Percentiles rank a stretch among this genome's conserved stretches.
Evolutionary conservation across 192 early-diverging fungal genomes (phyloP).

Genomic region (Mortierella hygrophila): DNA sequence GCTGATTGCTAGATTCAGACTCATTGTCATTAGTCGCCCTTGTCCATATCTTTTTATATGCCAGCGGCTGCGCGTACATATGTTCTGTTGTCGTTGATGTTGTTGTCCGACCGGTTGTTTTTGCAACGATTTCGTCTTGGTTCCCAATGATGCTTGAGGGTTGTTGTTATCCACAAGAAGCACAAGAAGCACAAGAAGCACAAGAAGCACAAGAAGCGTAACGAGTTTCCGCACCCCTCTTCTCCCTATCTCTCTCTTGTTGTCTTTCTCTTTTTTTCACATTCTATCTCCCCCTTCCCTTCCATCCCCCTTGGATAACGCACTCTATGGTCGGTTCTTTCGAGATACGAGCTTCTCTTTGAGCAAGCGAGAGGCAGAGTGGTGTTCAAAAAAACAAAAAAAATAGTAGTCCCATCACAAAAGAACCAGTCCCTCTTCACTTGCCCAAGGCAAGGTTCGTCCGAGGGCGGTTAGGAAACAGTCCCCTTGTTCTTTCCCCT

Average conservation of each 20-base stretch:
- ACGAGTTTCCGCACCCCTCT: not conserved
- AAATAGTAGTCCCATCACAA: conserved; percentile 1
- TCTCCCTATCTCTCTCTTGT: not conserved
- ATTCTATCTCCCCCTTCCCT: not conserved
- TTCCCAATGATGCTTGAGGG: not conserved
- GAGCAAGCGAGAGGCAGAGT: no score
- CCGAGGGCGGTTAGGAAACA: conserved; percentile 13
- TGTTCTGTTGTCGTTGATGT: not conserved
- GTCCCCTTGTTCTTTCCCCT: conserved; percentile 1
- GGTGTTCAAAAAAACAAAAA: not conserved
- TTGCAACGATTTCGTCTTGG: conserved; percentile 9
- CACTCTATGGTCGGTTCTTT: not conserved
- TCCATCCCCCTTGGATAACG: not conserved
- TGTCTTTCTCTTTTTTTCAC: not conserved
- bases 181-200: not conserved
- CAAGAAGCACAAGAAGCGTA: not conserved
- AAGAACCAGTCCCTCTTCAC: not conserved
- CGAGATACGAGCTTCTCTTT: not conserved
- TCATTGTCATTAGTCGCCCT: not conserved
- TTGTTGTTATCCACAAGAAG: not conserved
- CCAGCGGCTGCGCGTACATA: not conserved
- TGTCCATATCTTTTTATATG: not conserved
- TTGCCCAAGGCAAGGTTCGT: conserved; percentile 9
- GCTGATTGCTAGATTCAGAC: not conserved
- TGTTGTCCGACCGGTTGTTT: not conserved